A percentile compares a stretch with the other conserved stretches of the same genome.
These are phyloP conservation scores for Pseudogymnoascus sp. DNA, from an alignment of 2,329 filamentous ascomycete genomes.

Conservation along the genomic window DNA sequence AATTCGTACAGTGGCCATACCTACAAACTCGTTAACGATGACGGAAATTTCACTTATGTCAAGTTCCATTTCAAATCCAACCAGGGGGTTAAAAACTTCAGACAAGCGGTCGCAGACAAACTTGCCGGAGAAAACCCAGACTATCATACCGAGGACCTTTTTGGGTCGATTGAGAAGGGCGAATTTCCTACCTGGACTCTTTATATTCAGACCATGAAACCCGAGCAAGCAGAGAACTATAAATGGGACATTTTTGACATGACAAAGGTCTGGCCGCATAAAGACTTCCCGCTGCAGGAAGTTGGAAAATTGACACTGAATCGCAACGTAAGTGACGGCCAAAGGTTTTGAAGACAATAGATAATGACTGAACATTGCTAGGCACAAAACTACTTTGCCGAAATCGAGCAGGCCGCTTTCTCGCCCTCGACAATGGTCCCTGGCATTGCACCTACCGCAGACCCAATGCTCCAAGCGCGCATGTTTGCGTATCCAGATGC, in stretches of 20 bases:
- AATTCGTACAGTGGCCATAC: slow-evolving; percentile 48
- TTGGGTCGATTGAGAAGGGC: slow-evolving; percentile 42
- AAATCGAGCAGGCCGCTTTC: slow-evolving; percentile 63
- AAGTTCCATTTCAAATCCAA: slow-evolving; percentile 46
- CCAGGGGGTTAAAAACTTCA: slow-evolving; percentile 44
- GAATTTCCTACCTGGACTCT: slow-evolving; percentile 47
- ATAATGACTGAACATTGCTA: slow-evolving; percentile 22
- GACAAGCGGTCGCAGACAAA: slow-evolving; percentile 40
- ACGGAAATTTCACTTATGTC: slow-evolving; percentile 45
- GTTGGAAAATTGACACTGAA: slow-evolving; percentile 42
- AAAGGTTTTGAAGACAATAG: slow-evolving; percentile 30
- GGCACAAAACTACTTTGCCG: slow-evolving; percentile 48
- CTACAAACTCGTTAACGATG: slow-evolving; percentile 46
- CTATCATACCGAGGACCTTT: slow-evolving; percentile 43
- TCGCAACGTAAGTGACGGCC: slow-evolving; percentile 31
- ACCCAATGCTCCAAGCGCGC: slow-evolving; percentile 59
- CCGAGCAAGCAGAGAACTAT: slow-evolving; percentile 37
- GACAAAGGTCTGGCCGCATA: slow-evolving; percentile 46
- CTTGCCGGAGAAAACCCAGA: slow-evolving; percentile 34
- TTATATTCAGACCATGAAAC: slow-evolving; percentile 43
- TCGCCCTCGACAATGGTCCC: slow-evolving; percentile 56
- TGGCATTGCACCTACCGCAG: slow-evolving; percentile 58
- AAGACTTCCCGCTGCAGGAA: slow-evolving; percentile 40
- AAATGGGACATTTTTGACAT: slow-evolving; percentile 45
- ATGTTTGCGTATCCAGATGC: slow-evolving; percentile 63